Evolutionary conservation across 2,329 filamentous ascomycete genomes (phyloP).

Genomic region (Aureobasidium sp.): DNA sequence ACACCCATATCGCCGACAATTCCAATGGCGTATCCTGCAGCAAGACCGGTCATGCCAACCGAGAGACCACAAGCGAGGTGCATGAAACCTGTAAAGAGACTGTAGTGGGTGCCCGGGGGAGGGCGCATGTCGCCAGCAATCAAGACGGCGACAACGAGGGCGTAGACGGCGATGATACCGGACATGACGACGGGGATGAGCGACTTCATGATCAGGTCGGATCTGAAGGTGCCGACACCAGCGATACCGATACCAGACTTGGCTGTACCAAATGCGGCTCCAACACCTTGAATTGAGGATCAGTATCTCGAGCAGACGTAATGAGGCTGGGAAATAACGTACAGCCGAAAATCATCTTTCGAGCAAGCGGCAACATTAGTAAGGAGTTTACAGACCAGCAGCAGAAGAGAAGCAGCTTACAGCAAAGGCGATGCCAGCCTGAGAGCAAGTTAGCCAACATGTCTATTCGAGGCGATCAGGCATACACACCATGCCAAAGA

Average conservation of each 20-base stretch:
- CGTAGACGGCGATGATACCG: constrained; percentile 97
- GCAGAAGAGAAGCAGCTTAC: constrained; percentile 29
- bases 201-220: constrained; percentile 89
- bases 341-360: constrained; percentile 73
- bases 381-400: background rate
- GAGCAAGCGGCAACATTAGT: background rate
- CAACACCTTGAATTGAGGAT: constrained; percentile 43
- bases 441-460: constrained; percentile 28
- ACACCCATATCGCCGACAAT: constrained; percentile 90
- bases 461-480: constrained; percentile 14
- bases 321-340: constrained; percentile 31
- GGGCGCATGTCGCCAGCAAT: constrained; percentile 85
- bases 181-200: constrained; percentile 93
- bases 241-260: constrained; percentile 85
- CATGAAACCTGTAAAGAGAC: constrained; percentile 86
- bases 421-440: constrained; percentile 71
- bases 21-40: constrained; percentile 93
- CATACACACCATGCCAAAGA: constrained; percentile 72
- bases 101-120: constrained; percentile 61
- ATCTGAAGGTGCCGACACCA: constrained; percentile 74
- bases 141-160: constrained; percentile 90
- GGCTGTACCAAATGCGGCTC: constrained; percentile 79
- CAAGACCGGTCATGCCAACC: constrained; percentile 85
- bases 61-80: constrained; percentile 85
- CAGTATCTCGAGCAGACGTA: constrained; percentile 22